phyloP scores from a whole-genome alignment of 129 eudicot species.

The Saussurea involucrata region DNA sequence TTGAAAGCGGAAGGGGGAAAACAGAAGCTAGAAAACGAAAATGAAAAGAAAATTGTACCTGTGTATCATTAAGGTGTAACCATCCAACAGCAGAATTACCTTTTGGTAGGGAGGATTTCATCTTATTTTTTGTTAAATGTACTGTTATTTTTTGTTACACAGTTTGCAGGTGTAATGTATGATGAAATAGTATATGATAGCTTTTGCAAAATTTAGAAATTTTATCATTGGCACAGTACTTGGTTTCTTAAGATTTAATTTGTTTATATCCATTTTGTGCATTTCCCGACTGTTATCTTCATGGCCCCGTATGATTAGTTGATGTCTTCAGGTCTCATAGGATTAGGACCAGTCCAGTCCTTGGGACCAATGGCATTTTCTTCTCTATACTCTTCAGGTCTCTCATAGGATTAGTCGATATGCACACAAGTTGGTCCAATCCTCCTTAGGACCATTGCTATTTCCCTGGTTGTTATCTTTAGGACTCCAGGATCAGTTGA shows the following conservation, averaged over 20 bases:
- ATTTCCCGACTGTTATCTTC: not conserved
- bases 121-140: too few species aligned
- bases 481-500: not conserved
- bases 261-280: not conserved
- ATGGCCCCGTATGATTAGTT: too few species aligned
- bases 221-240: not conserved
- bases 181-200: slow-evolving; percentile 33
- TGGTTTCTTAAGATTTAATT: not conserved
- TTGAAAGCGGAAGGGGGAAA: not conserved
- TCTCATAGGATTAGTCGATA: too few species aligned
- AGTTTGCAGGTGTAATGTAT: slow-evolving; percentile 36
- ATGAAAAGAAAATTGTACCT: slow-evolving; percentile 16
- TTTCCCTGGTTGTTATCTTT: not conserved
- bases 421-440: too few species aligned
- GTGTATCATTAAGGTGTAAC: slow-evolving; percentile 44
- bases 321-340: too few species aligned
- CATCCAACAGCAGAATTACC: slow-evolving; percentile 23
- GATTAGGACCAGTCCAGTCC: too few species aligned
- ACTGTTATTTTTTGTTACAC: slow-evolving; percentile 22
- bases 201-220: slow-evolving; percentile 12
- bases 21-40: slow-evolving; percentile 8
- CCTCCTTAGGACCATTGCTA: too few species aligned
- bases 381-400: too few species aligned
- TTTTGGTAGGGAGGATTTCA: slow-evolving; percentile 32
- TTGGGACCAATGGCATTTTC: too few species aligned